Evolutionary conservation across 805 yeast genomes (phyloP), one percentile per base, ranked within the genome.

Genomic region (Saccharomycopsis fodiens): DNA sequence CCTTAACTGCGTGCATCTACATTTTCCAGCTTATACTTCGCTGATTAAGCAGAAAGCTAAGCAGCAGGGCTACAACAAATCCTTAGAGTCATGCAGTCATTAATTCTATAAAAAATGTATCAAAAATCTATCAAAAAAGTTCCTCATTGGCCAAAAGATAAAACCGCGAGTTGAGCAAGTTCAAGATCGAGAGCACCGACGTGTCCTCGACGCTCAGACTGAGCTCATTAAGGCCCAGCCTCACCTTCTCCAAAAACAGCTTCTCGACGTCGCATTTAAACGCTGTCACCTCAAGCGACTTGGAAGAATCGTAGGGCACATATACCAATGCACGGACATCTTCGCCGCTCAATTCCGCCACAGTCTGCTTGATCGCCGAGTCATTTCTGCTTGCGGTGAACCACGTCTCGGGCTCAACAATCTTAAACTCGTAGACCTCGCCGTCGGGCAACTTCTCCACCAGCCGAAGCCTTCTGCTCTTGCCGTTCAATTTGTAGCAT

Each of bases 101-200:
- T n/a, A n/a, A n/a, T n/a, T n/a, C n/a, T n/a, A n/a, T n/a, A n/a
- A n/a, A n/a, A n/a, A n/a, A n/a, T n/a, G n/a, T n/a, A n/a, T n/a
- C n/a, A n/a, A n/a, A n/a, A n/a, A n/a, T n/a, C n/a, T n/a, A n/a
- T 25, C 29, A 25, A 25, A 25, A 25, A 6, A 25, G 6, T 10
- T 7, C 10, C 29, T 32, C 20, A 32, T 7, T 19, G 20, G 20
- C 36, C 17, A 32, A 17, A 10, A 32, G 12, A 17, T 32, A 38
- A 19, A 46, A 30, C 23, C 38, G 30, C 6, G 27, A 21, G 27
- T 42, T 37, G n/a, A 46, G 27, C 17, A 30, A 46, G 21, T 46
- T 46, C 12, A 46, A 29, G 17, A 20, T 15, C 15, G 15, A 29
- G 22, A 36, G 22, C 16, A n/a, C 40, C 40, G 22, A n/a, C n/a